These are phyloP conservation scores for Talaromyces sp. DNA, from an alignment of 2,329 filamentous ascomycete species.

Conservation along the genomic window DNA sequence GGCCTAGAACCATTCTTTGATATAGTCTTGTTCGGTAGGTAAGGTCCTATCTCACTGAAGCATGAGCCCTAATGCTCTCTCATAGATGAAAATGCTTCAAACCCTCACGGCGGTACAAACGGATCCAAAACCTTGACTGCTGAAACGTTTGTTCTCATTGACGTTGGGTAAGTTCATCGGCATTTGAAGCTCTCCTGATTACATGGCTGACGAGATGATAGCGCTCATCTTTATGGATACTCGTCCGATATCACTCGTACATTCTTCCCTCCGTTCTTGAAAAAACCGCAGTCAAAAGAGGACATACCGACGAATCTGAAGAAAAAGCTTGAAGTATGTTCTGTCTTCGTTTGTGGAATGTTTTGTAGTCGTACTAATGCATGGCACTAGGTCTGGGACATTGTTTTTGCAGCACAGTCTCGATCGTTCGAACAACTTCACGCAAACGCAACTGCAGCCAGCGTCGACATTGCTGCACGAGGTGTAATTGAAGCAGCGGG, in stretches of 20 bases:
- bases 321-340: slow-evolving; percentile 49
- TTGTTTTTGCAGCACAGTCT: slow-evolving; percentile 62
- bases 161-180: slow-evolving; percentile 49
- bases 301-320: slow-evolving; percentile 25
- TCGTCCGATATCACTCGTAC: slow-evolving; percentile 64
- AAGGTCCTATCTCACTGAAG: neutral
- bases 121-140: slow-evolving; percentile 52
- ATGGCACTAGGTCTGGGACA: slow-evolving; percentile 52
- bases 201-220: slow-evolving; percentile 13
- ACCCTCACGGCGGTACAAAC: slow-evolving; percentile 43
- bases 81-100: slow-evolving; percentile 40
- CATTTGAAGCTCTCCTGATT: neutral
- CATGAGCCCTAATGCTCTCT: neutral
- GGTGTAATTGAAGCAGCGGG: slow-evolving; percentile 58
- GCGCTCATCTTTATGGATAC: slow-evolving; percentile 62
- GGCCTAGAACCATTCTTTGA: slow-evolving; percentile 62
- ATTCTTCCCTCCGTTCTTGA: slow-evolving; percentile 51
- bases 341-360: neutral
- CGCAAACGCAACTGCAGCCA: slow-evolving; percentile 56
- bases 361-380: neutral
- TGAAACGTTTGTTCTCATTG: slow-evolving; percentile 61
- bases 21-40: slow-evolving; percentile 59
- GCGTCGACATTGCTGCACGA: slow-evolving; percentile 61
- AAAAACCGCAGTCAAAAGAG: slow-evolving; percentile 24
- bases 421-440: slow-evolving; percentile 54